These are phyloP conservation scores for Rhizoclosmatium globosum DNA, from an alignment of 192 early-diverging fungal genomes.

Conservation along the genomic window DNA sequence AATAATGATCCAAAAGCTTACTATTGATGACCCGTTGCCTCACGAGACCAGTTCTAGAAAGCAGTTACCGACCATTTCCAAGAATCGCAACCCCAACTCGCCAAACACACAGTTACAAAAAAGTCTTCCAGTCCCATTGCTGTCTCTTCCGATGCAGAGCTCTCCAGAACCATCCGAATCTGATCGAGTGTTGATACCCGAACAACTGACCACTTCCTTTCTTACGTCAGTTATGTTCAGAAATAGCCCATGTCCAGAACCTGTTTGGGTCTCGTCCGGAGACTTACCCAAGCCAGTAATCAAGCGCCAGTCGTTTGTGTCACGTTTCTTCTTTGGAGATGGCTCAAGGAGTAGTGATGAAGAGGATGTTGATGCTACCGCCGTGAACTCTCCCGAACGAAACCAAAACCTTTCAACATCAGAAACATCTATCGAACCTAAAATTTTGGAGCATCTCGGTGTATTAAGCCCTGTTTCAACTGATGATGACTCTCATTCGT, in stretches of 20 bases:
- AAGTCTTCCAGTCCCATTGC: background rate
- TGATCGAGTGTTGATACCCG: background rate
- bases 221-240: background rate
- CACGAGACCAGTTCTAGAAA: too few species aligned
- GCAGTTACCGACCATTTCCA: too few species aligned
- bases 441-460: background rate
- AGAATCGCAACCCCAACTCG: too few species aligned
- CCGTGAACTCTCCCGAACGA: background rate
- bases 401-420: background rate
- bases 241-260: background rate
- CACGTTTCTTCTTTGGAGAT: constrained; percentile 3
- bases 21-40: too few species aligned
- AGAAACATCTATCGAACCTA: background rate
- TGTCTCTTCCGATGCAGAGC: background rate
- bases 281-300: background rate
- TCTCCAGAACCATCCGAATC: background rate
- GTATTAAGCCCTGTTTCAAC: background rate
- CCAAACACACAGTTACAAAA: too few species aligned
- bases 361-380: background rate
- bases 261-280: background rate
- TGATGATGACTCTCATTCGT: background rate
- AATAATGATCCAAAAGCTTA: too few species aligned
- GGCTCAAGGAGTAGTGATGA: constrained; percentile 12
- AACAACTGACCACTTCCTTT: background rate
- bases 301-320: background rate